phyloP scores from a whole-genome alignment of 2,329 filamentous ascomycete species.

The Trichoderma breve region DNA sequence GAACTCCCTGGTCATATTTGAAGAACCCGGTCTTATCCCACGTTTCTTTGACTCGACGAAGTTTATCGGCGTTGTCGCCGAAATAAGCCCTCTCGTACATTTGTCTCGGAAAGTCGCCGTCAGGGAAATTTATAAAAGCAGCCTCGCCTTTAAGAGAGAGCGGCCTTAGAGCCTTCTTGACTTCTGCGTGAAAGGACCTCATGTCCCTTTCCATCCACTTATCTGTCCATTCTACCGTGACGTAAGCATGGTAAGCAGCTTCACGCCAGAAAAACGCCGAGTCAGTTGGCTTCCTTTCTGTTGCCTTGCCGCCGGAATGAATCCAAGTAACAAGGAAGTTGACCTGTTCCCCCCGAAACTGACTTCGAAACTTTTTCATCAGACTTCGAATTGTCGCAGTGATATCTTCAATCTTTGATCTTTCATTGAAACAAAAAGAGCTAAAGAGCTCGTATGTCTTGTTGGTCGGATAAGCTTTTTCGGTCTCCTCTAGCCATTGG shows the following conservation, averaged over 20 bases:
- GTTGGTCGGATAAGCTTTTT: not conserved
- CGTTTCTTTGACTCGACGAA: not conserved
- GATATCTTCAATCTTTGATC: not conserved
- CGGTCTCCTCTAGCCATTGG: not conserved
- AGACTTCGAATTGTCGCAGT: not conserved
- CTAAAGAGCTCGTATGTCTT: not conserved
- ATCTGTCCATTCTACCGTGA: not conserved
- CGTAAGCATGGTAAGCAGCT: not conserved
- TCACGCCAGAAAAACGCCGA: not conserved
- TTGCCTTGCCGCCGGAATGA: not conserved
- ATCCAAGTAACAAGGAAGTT: constrained; percentile 6
- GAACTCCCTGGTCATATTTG: not conserved
- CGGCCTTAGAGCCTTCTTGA: not conserved
- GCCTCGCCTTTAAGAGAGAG: not conserved
- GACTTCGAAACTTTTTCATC: not conserved
- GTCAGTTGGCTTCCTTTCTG: not conserved
- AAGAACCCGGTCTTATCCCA: not conserved
- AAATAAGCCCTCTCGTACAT: not conserved
- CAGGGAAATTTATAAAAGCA: not conserved
- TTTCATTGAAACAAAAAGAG: not conserved
- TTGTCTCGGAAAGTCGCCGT: not conserved
- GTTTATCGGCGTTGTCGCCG: not conserved
- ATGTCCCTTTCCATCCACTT: constrained; percentile 7
- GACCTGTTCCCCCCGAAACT: not conserved
- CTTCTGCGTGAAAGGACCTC: not conserved